phyloP scores from a whole-genome alignment of 2,329 filamentous ascomycete genomes.

The Epicoccum sorghinum region DNA sequence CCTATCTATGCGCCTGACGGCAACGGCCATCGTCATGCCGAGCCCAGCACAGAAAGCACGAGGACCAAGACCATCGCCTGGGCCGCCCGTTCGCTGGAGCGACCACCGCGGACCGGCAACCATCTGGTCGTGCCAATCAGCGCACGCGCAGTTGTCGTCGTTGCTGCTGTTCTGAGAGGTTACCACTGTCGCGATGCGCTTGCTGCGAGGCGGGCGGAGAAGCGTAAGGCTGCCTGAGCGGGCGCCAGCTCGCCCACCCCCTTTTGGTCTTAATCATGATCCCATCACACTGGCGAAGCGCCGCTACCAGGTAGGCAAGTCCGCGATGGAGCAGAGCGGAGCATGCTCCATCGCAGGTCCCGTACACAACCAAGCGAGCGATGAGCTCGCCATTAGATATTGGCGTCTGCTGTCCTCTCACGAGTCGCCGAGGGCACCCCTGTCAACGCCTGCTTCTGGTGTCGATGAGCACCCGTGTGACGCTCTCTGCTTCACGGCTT shows the following conservation, averaged over 20 bases:
- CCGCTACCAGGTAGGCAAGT: slow-evolving; percentile 14
- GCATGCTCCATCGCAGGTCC: slow-evolving; percentile 18
- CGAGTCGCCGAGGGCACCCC: slow-evolving; percentile 31
- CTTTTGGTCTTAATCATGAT: slow-evolving; percentile 24
- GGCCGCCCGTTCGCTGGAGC: slow-evolving; percentile 11
- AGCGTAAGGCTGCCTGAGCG: slow-evolving; percentile 21
- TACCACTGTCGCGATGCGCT: not conserved
- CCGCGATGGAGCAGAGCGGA: too few species aligned
- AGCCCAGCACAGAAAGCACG: slow-evolving; percentile 6
- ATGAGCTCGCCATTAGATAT: slow-evolving; percentile 19
- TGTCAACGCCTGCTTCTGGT: slow-evolving; percentile 27
- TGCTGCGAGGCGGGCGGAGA: not conserved
- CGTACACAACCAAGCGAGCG: slow-evolving; percentile 13
- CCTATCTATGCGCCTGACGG: slow-evolving; percentile 7
- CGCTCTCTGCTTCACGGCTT: slow-evolving; percentile 27
- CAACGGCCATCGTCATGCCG: slow-evolving; percentile 13
- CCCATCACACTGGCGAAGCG: slow-evolving; percentile 28
- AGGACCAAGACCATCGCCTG: slow-evolving; percentile 11
- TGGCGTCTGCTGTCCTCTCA: slow-evolving; percentile 20
- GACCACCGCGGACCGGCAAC: not conserved
- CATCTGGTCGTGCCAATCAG: not conserved
- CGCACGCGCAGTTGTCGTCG: not conserved
- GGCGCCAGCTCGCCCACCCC: slow-evolving; percentile 26
- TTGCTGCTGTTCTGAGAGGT: not conserved
- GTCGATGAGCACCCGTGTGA: slow-evolving; percentile 31